Conservation (phyloP, 2,329 filamentous ascomycete genomes). For the Tolypocladium capitatum region DNA sequence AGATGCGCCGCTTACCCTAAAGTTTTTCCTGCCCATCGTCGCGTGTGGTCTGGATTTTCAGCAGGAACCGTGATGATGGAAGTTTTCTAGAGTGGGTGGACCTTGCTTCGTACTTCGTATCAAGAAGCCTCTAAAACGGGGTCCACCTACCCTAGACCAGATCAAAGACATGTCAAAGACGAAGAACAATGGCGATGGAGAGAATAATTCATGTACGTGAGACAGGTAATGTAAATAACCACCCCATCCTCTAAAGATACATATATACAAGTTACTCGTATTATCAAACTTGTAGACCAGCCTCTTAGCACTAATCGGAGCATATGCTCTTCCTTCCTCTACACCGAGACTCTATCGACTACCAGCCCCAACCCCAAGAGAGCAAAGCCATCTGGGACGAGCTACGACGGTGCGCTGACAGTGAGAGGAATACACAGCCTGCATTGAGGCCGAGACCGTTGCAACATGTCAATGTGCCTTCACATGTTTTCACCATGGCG, state of each 20-base stretch:
- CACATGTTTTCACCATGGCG: too few species aligned
- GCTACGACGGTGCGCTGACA: too few species aligned
- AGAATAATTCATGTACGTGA: too few species aligned
- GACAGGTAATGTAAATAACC: too few species aligned
- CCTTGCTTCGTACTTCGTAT: too few species aligned
- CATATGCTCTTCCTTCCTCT: slow-evolving; percentile 17
- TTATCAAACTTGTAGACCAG: slow-evolving; percentile 14
- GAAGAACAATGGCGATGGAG: too few species aligned
- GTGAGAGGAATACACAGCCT: too few species aligned
- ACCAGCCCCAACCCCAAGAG: slow-evolving; percentile 13
- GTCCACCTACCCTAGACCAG: background rate
- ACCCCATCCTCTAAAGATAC: too few species aligned
- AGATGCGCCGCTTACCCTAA: slow-evolving; percentile 15
- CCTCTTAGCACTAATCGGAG: slow-evolving; percentile 27
- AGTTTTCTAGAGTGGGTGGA: background rate
- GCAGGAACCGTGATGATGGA: background rate
- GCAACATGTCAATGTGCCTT: too few species aligned
- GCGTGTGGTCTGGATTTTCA: background rate
- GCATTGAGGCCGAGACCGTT: too few species aligned
- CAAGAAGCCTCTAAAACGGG: too few species aligned
- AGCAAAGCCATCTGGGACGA: slow-evolving; percentile 13
- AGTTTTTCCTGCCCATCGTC: slow-evolving; percentile 15
- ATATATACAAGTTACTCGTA: too few species aligned
- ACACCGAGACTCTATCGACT: slow-evolving; percentile 6
- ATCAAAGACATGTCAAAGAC: background rate